Base-by-base conservation (phyloP, 352 stramenopile species). In the Globisporangium megalacanthum region DNA sequence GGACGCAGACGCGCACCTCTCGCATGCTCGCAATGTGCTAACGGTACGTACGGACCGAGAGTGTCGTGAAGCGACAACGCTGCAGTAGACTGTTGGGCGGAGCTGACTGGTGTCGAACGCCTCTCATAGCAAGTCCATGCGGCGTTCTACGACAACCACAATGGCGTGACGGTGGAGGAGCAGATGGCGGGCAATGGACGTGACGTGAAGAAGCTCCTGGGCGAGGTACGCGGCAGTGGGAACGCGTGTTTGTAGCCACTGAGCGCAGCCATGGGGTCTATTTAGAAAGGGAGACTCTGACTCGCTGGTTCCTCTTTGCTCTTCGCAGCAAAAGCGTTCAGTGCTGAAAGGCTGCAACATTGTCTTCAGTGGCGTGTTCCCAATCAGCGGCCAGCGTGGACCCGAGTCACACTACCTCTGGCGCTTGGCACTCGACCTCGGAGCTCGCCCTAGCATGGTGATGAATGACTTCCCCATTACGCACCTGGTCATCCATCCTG, bases 401-500 rank as follows among this genome's bases (percentile, higher is more conserved):
- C 75, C 86, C 14, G 68, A 92, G 42, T 80, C 70, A 1, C 76
- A 92, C 47, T 86, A 88, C 48, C 54, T 94, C 44, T 94, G 84
- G 84, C 72, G 78, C n/a, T 67, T 94, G 4, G 70, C 77, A 10
- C 59, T 88, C 10, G 77, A 90, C 35, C 79, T 94, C 25, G 82
- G 82, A 4, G 84, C 82, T 10, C 68, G 45, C 8, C 80, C 80
- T 4, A 92, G 82, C 56, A 79, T 88, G 67, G 72, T 57, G 0
- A 72, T 94, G 62, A 77, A 84, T 29, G 67, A 88, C 39, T 92
- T 94, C 37, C 71, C 79, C 0, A 67, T 91, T 45, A 94, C 84
- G n/a, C 84, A 94, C 58, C 69, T 94, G 54, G 79, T 92, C 25
- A 92, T 94, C 36, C 80, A 94, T 48, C 84, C 84, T 29, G 78